Evolutionary conservation across 75 land plant species (phyloP), one percentile per base, ranked within the genome.

Genomic region (Pinus tabuliformis): DNA sequence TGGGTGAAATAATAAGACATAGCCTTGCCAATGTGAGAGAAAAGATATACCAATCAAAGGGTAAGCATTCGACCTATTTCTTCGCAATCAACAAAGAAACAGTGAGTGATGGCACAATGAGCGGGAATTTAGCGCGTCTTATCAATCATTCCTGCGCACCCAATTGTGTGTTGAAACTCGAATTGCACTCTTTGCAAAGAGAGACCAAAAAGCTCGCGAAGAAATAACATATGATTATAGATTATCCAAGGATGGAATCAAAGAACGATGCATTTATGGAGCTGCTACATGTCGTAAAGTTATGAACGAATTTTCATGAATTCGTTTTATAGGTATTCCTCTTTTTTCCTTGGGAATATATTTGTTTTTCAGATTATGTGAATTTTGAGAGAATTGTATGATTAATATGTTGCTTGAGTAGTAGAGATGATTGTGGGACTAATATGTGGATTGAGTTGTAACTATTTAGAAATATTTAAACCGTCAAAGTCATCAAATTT

Each of bases 161-260:
- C 56, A 78, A 66, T 73, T 52, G 78, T 4, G 45, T 39, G 5
- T 39, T 4, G 30, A 5, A 0, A 68, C 5, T 14, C 16, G n/a
- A 28, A 57, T 26, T 33, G 61, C 22, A 33, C 17, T 74, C 4
- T 26, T 74, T 26, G 79, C 75, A 16, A 71, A 36, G 58, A 68
- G 70, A 58, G 58, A 62, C 20, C 72, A 79, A 3, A 54, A 42
- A 26, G 77, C 78, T n/a, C 78, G 85, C 12, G 73, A 79, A 56
- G 85, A 83, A 75, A 78, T 83, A 18, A 71, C 78, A 37, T 83
- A 75, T 59, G 82, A 83, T 37, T 83, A 79, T 57, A 70, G 49
- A 14, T 76, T 72, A 56, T 14, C 49, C 4, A 42, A 18, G 14
- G 81, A 74, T 54, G 62, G 65, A 15, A 37, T 58, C 39, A 66